A percentile compares a stretch with the other conserved stretches of the same genome.
Conservation (phyloP, 805 yeast species). For the Metschnikowia reukaufii region DNA sequence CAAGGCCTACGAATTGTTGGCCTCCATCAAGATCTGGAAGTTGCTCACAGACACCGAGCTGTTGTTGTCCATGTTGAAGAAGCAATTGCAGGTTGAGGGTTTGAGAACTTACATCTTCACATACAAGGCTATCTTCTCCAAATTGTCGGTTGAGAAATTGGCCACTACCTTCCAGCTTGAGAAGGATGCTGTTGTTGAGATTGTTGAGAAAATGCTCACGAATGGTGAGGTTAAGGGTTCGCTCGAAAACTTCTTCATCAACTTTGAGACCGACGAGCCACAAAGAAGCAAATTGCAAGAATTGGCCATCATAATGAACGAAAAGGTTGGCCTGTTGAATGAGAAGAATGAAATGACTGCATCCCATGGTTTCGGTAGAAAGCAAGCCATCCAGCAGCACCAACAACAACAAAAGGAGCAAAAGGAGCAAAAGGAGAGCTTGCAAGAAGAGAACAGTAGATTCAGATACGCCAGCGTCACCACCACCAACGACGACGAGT, state of each 20-base stretch:
- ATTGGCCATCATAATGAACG: slow-evolving; percentile 80
- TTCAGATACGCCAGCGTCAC: slow-evolving; percentile 47
- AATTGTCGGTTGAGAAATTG: slow-evolving; percentile 67
- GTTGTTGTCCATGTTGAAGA: slow-evolving; percentile 68
- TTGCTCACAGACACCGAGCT: slow-evolving; percentile 68
- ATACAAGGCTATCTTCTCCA: slow-evolving; percentile 72
- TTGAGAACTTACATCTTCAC: slow-evolving; percentile 89
- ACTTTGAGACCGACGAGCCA: slow-evolving; percentile 66
- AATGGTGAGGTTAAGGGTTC: slow-evolving; percentile 75
- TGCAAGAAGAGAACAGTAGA: slow-evolving; percentile 39
- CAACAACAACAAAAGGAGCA: slow-evolving; percentile 34
- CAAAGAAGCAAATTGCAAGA: slow-evolving; percentile 85
- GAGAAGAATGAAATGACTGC: slow-evolving; percentile 86
- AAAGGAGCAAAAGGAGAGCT: slow-evolving; percentile 31
- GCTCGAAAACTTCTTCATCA: slow-evolving; percentile 65
- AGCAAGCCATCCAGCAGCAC: slow-evolving; percentile 38
- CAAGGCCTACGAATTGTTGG: slow-evolving; percentile 67
- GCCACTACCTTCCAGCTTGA: slow-evolving; percentile 65
- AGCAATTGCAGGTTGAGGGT: slow-evolving; percentile 84
- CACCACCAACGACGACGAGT: slow-evolving; percentile 46
- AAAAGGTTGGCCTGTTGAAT: slow-evolving; percentile 70
- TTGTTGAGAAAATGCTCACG: slow-evolving; percentile 73
- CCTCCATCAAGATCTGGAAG: slow-evolving; percentile 82
- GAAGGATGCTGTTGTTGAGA: slow-evolving; percentile 54
- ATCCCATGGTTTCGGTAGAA: slow-evolving; percentile 64